These are phyloP conservation scores for Fusarium sulawesiense DNA, from an alignment of 2,329 filamentous ascomycete genomes.

Conservation along the genomic window DNA sequence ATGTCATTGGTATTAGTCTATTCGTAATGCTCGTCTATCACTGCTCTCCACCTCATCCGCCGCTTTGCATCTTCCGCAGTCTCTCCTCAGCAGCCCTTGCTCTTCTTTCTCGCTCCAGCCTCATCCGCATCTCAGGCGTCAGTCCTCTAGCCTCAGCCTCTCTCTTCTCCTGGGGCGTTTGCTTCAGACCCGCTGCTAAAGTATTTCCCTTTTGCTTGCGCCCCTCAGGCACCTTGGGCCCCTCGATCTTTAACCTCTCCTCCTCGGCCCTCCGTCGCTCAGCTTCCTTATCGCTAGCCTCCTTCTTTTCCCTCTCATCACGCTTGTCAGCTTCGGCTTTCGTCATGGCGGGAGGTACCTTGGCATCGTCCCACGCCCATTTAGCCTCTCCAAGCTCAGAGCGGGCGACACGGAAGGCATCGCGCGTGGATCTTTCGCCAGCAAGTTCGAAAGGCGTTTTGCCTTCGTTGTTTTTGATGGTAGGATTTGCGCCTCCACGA, in stretches of 20 bases:
- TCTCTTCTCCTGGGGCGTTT: constrained; percentile 82
- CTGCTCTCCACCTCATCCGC: constrained; percentile 24
- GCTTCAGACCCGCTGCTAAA: constrained; percentile 66
- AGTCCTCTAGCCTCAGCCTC: constrained; percentile 87
- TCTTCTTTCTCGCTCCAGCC: constrained; percentile 86
- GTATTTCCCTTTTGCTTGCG: constrained; percentile 65
- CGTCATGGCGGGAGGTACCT: constrained; percentile 77
- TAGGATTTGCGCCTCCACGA: constrained; percentile 81
- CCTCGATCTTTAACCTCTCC: constrained; percentile 76
- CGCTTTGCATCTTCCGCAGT: constrained; percentile 69
- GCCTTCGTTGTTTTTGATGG: constrained; percentile 76
- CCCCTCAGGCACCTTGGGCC: constrained; percentile 64
- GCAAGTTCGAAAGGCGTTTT: constrained; percentile 88
- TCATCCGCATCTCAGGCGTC: constrained; percentile 86
- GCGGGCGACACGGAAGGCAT: constrained; percentile 91
- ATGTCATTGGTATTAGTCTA: not conserved
- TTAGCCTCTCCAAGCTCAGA: constrained; percentile 79
- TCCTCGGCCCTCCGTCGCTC: constrained; percentile 79
- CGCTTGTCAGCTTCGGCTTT: constrained; percentile 77
- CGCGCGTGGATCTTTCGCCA: constrained; percentile 85
- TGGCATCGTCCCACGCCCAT: constrained; percentile 83
- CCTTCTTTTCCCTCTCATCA: constrained; percentile 75
- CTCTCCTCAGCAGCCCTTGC: constrained; percentile 93
- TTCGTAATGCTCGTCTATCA: not conserved
- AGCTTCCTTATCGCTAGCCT: constrained; percentile 74